These are phyloP conservation scores for Abelmoschus esculentus DNA, from an alignment of 345 rosid species.

Conservation along the genomic window DNA sequence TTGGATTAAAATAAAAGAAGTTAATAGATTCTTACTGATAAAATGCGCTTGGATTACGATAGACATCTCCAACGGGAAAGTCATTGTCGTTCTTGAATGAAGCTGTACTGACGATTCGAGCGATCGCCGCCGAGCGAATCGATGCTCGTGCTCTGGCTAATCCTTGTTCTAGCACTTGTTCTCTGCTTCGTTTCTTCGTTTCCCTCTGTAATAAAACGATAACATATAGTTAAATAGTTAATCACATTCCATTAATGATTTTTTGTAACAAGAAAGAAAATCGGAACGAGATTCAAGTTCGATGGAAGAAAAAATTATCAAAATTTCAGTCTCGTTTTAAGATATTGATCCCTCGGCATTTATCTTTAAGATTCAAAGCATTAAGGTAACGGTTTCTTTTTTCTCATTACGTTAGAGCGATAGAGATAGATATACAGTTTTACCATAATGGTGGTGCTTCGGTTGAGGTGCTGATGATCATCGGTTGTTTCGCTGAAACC, in stretches of 20 bases:
- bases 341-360: neutral
- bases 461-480: slow-evolving; percentile 7
- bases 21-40: slow-evolving; percentile 35
- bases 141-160: slow-evolving; percentile 59
- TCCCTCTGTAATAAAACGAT: slow-evolving; percentile 25
- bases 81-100: slow-evolving; percentile 15
- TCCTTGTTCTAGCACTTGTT: slow-evolving; percentile 40
- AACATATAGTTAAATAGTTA: neutral
- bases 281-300: neutral
- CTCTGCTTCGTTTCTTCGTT: slow-evolving; percentile 26
- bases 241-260: neutral
- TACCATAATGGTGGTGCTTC: slow-evolving; percentile 14
- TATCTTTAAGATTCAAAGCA: neutral
- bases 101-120: slow-evolving; percentile 20
- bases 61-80: slow-evolving; percentile 25
- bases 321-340: neutral
- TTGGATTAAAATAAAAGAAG: neutral
- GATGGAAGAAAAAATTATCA: neutral
- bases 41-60: slow-evolving; percentile 54
- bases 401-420: neutral
- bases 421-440: neutral
- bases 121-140: slow-evolving; percentile 37
- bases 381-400: neutral
- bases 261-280: neutral
- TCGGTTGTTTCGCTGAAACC: slow-evolving; percentile 12